Evolutionary conservation across 2,329 filamentous ascomycete genomes (phyloP).

Genomic region (Fusarium concolor): DNA sequence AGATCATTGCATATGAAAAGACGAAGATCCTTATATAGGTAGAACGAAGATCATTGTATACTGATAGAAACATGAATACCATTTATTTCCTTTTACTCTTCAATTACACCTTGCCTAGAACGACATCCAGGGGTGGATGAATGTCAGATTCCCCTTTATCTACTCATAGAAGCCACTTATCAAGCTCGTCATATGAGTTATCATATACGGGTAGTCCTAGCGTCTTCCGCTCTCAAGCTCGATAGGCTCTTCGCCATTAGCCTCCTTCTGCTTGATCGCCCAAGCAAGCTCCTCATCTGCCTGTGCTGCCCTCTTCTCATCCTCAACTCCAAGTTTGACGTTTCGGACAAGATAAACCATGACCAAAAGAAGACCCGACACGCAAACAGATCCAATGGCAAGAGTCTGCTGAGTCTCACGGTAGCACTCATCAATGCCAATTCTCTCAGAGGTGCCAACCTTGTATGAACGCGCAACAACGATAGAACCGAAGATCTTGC

Average conservation of each 20-base stretch:
- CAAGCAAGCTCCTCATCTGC: slow-evolving; percentile 35
- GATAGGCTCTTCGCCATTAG: not conserved
- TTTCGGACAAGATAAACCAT: slow-evolving; percentile 18
- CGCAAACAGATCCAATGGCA: slow-evolving; percentile 28
- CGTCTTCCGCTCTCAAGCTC: slow-evolving; percentile 16
- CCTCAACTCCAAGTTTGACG: slow-evolving; percentile 28
- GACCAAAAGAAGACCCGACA: slow-evolving; percentile 4
- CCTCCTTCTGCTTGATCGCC: slow-evolving; percentile 32
- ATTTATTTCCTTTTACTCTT: not conserved
- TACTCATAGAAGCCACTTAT: no score
- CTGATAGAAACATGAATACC: not conserved
- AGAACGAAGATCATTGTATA: not conserved
- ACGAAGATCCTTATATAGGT: not conserved
- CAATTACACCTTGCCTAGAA: no score
- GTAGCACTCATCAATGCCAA: slow-evolving; percentile 20
- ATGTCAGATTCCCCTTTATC: no score
- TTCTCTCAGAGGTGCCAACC: slow-evolving; percentile 15
- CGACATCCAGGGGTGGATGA: no score
- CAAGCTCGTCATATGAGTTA: no score
- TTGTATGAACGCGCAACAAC: slow-evolving; percentile 27
- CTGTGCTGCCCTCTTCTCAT: slow-evolving; percentile 22
- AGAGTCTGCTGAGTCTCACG: slow-evolving; percentile 32
- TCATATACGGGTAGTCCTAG: not conserved
- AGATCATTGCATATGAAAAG: not conserved
- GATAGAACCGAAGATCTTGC: slow-evolving; percentile 31